These are phyloP conservation scores for Teratosphaeria pseudoeucalypti DNA, from an alignment of 2,329 filamentous ascomycete genomes.

Conservation along the genomic window DNA sequence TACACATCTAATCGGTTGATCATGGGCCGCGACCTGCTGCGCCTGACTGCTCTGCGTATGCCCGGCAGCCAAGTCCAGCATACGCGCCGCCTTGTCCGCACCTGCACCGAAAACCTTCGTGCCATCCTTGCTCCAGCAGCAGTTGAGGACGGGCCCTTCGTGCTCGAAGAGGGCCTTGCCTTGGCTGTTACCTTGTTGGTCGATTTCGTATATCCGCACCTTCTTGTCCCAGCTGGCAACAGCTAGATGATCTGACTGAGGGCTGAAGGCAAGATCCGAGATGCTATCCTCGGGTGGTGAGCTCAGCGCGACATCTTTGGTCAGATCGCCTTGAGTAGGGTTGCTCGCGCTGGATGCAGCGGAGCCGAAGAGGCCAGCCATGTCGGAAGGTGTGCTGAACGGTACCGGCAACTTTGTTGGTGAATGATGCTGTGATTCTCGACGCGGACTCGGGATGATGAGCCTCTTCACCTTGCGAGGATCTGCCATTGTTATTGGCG, in stretches of 20 bases:
- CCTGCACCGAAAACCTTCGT: conserved; percentile 78
- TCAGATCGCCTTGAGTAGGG: conserved; percentile 80
- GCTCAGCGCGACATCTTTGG: conserved; percentile 70
- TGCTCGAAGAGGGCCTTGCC: conserved; percentile 82
- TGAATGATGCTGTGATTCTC: conserved; percentile 43
- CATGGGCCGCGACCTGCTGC: conserved; percentile 69
- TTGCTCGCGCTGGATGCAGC: conserved; percentile 42
- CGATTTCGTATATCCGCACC: conserved; percentile 91
- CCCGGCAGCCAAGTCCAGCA: conserved; percentile 67
- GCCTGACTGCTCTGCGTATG: conserved; percentile 11
- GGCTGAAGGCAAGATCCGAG: conserved; percentile 75
- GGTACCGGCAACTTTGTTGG: conserved; percentile 43
- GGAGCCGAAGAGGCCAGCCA: conserved; percentile 52
- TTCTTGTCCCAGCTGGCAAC: conserved; percentile 97
- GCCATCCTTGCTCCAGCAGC: conserved; percentile 89
- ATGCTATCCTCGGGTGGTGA: conserved; percentile 81
- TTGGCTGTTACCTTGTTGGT: conserved; percentile 62
- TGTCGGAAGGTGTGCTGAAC: conserved; percentile 45
- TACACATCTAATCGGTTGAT: conserved; percentile 68
- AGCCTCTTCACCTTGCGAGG: not conserved
- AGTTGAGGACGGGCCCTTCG: conserved; percentile 71
- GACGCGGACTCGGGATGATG: not conserved
- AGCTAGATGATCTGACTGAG: conserved; percentile 68
- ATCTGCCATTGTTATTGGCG: not conserved
- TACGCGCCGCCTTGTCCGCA: conserved; percentile 80